A percentile compares a stretch with the other conserved stretches of the same genome.
phyloP scores from a whole-genome alignment of 345 rosid genomes.

The Melaleuca quinquenervia region DNA sequence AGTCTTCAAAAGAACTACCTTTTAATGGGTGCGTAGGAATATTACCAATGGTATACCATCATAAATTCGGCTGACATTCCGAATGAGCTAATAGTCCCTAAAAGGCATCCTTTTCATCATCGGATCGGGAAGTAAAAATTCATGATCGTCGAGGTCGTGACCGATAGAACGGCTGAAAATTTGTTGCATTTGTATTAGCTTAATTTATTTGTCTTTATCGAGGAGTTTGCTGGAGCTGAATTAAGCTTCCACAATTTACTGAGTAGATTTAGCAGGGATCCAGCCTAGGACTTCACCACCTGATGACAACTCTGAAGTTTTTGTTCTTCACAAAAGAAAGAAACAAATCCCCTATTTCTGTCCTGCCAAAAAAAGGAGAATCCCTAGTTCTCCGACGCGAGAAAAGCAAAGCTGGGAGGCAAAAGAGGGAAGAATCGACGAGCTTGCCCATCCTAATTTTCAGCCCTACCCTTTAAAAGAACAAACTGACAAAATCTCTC shows the following conservation, averaged over 20 bases:
- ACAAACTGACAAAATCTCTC: slow-evolving; percentile 21
- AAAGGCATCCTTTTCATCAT: background rate
- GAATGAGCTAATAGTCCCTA: background rate
- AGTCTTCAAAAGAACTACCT: background rate
- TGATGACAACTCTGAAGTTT: background rate
- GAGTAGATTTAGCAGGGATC: background rate
- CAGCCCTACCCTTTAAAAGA: background rate
- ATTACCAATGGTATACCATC: background rate
- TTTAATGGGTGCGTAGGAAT: background rate
- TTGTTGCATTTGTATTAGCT: background rate
- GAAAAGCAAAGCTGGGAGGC: background rate
- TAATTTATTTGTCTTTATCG: background rate
- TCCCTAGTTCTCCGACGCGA: background rate
- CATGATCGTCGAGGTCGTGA: rapidly evolving
- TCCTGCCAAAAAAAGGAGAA: background rate
- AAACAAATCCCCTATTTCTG: background rate
- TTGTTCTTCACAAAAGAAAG: background rate
- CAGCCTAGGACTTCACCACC: background rate
- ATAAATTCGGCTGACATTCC: background rate
- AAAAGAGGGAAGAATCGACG: background rate
- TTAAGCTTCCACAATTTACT: background rate
- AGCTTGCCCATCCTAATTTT: background rate
- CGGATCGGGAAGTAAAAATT: background rate
- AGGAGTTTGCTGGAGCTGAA: background rate
- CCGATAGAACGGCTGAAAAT: background rate